phyloP scores from a whole-genome alignment of 805 yeast species.

The Dipodascus albidus region DNA sequence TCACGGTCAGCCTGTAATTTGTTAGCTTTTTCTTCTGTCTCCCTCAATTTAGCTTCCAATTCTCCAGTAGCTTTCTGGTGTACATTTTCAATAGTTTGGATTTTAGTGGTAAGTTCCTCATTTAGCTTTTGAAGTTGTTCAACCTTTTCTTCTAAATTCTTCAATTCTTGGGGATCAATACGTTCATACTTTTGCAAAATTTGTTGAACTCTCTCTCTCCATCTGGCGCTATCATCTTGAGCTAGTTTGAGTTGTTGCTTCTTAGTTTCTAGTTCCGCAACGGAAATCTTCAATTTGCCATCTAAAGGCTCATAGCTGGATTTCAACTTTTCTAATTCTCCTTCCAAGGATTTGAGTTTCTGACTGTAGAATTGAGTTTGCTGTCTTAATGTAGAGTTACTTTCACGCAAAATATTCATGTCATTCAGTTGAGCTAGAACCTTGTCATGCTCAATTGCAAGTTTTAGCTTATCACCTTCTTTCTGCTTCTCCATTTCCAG shows the following conservation, averaged over 20 bases:
- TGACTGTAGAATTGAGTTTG: conserved; percentile 30
- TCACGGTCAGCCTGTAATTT: conserved; percentile 6
- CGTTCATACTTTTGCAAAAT: conserved; percentile 35
- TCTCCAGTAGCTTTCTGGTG: conserved; percentile 8
- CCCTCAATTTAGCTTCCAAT: conserved; percentile 3
- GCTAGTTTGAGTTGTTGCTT: conserved; percentile 37
- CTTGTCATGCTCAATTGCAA: conserved; percentile 31
- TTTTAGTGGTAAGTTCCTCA: neutral
- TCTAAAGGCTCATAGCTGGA: conserved; percentile 36
- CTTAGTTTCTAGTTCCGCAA: conserved; percentile 35
- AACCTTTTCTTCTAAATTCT: conserved; percentile 26
- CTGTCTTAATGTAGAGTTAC: conserved; percentile 50
- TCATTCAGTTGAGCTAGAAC: conserved; percentile 46
- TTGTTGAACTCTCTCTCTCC: conserved; percentile 44
- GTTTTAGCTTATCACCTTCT: conserved; percentile 10
- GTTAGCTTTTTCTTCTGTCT: neutral
- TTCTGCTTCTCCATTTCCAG: conserved; percentile 26
- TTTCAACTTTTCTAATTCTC: conserved; percentile 24
- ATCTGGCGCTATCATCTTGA: conserved; percentile 44
- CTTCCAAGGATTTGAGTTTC: conserved; percentile 31
- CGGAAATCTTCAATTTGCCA: conserved; percentile 25
- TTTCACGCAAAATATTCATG: conserved; percentile 52
- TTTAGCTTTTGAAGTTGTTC: neutral
- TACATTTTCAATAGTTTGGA: conserved; percentile 6
- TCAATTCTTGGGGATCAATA: conserved; percentile 36